These are phyloP conservation scores for Nemania diffusa DNA, from an alignment of 2,329 filamentous ascomycete species.

Conservation along the genomic window DNA sequence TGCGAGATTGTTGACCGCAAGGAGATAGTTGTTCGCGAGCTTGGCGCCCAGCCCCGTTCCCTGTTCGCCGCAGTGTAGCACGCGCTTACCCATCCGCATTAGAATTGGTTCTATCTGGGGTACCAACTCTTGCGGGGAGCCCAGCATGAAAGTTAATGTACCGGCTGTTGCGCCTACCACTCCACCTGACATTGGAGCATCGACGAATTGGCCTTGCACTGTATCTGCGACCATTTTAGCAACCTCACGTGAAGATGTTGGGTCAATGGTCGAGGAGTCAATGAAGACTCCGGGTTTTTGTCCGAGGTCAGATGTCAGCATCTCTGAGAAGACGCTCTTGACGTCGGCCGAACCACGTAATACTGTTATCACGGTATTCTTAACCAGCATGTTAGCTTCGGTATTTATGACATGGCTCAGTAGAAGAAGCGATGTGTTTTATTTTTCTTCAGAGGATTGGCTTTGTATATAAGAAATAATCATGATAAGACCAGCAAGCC, in stretches of 20 bases:
- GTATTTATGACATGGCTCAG: not conserved
- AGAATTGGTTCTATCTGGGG: conserved; percentile 75
- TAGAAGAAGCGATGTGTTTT: conserved; percentile 22
- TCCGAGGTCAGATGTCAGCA: conserved; percentile 68
- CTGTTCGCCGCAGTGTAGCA: conserved; percentile 86
- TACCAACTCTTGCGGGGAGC: conserved; percentile 70
- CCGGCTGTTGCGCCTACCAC: conserved; percentile 90
- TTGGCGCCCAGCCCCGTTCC: conserved; percentile 91
- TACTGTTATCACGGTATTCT: conserved; percentile 90
- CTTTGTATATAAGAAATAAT: conserved; percentile 70
- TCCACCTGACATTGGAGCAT: conserved; percentile 96
- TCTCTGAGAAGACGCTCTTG: conserved; percentile 80
- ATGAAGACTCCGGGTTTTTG: conserved; percentile 81
- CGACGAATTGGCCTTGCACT: conserved; percentile 81
- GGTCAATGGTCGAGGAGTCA: conserved; percentile 97
- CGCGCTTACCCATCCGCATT: conserved; percentile 83
- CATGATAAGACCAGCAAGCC: conserved; percentile 66
- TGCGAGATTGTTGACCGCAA: conserved; percentile 90
- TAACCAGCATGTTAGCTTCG: conserved; percentile 34
- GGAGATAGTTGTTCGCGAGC: conserved; percentile 95
- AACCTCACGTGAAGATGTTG: conserved; percentile 81
- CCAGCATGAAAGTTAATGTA: conserved; percentile 96
- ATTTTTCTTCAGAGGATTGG: conserved; percentile 75
- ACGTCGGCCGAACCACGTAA: conserved; percentile 92
- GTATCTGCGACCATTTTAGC: conserved; percentile 73